Evolutionary conservation across 805 yeast species (phyloP).

Genomic region (Cyberlindnera euphorbiiphila): DNA sequence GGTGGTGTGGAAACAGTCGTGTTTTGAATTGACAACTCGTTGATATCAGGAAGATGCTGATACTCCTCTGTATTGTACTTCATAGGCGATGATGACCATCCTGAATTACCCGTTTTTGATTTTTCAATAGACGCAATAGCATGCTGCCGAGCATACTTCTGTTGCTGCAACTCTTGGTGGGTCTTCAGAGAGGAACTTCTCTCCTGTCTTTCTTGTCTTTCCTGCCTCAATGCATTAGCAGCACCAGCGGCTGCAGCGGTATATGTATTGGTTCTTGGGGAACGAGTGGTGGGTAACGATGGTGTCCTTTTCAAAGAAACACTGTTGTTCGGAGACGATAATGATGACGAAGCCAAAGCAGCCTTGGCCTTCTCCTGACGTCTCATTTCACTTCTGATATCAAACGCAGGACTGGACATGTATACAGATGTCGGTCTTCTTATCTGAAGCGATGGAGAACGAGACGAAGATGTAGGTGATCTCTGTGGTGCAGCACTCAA

Average conservation of each 20-base stretch:
- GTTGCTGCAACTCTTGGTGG: constrained; percentile 4
- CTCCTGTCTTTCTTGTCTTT: constrained; percentile 11
- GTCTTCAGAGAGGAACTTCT: constrained; percentile 11
- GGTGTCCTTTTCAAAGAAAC: constrained; percentile 9
- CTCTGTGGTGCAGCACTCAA: constrained; percentile 3
- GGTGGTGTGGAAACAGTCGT: constrained; percentile 1
- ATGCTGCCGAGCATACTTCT: not conserved
- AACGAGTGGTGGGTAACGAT: constrained; percentile 9
- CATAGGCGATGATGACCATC: constrained; percentile 22
- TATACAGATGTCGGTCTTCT: constrained; percentile 24
- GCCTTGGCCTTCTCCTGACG: constrained; percentile 22
- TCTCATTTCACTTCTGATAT: constrained; percentile 26
- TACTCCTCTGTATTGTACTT: constrained; percentile 2
- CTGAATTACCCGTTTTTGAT: not conserved
- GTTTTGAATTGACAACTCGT: constrained; percentile 8
- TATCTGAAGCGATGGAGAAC: constrained; percentile 19
- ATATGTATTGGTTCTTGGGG: constrained; percentile 4
- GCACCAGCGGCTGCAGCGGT: constrained; percentile 26
- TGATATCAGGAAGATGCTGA: constrained; percentile 17
- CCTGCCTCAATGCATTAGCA: constrained; percentile 19
- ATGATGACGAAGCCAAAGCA: constrained; percentile 1
- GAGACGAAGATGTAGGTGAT: constrained; percentile 19
- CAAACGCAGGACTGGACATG: constrained; percentile 27
- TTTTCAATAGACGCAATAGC: not conserved
- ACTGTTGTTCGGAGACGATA: not conserved